Evolutionary conservation across 2,329 filamentous ascomycete genomes (phyloP).

Genomic region (Immersiporthe knoxdaviesiana): DNA sequence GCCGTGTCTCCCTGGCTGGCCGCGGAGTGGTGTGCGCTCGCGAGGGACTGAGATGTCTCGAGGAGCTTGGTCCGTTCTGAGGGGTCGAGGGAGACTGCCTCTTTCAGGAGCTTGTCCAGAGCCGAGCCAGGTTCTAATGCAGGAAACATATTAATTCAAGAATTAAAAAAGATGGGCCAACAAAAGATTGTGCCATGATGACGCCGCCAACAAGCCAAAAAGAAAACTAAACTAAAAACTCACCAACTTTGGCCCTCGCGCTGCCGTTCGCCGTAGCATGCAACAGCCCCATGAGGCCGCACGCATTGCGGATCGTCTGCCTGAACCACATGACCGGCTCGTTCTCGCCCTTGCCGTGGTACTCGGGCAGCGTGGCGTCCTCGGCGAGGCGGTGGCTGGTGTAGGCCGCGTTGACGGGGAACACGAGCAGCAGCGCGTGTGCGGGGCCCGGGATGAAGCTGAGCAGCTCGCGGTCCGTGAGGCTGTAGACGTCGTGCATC

Average conservation of each 20-base stretch:
- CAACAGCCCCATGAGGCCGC: conserved; percentile 84
- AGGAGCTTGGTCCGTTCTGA: conserved; percentile 70
- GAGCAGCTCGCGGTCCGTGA: conserved; percentile 83
- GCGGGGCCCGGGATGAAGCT: conserved; percentile 87
- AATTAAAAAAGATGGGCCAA: too few species aligned
- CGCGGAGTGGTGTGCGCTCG: conserved; percentile 76
- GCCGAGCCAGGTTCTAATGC: conserved; percentile 55
- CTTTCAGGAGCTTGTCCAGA: conserved; percentile 66
- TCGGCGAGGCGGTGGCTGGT: conserved; percentile 75
- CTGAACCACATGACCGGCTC: conserved; percentile 92
- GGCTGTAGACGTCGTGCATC: conserved; percentile 90
- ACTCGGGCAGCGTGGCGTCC: conserved; percentile 66
- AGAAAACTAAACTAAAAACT: not conserved
- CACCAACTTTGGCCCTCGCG: conserved; percentile 64
- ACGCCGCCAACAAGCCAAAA: too few species aligned
- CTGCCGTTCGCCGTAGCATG: conserved; percentile 82
- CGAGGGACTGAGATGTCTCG: conserved; percentile 75
- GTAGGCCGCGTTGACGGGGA: conserved; percentile 81
- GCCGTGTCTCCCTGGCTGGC: conserved; percentile 77
- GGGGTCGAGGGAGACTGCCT: conserved; percentile 72
- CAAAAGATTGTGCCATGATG: too few species aligned
- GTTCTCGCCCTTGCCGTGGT: conserved; percentile 65
- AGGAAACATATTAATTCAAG: not conserved
- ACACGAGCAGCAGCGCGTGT: conserved; percentile 87
- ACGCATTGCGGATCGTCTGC: conserved; percentile 93